Conservation (phyloP, 495 filamentous ascomycete species). For the Eremomyces bilateralis region DNA sequence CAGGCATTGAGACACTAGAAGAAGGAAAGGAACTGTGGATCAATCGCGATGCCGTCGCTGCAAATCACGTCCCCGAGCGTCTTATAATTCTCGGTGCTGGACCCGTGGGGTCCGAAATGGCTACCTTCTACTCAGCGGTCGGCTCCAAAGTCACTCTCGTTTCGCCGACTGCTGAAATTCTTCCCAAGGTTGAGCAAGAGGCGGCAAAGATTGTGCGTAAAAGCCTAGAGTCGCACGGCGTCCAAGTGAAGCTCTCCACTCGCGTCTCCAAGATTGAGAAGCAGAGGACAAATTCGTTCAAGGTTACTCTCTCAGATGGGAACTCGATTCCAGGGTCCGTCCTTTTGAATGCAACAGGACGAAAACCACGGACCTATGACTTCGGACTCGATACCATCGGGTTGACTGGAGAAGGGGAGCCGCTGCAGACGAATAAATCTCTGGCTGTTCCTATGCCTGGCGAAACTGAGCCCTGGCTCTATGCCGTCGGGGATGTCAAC, state of each 20-base stretch:
- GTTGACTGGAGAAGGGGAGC: slow-evolving; percentile 4
- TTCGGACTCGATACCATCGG: slow-evolving; percentile 10
- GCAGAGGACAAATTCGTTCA: slow-evolving; percentile 2
- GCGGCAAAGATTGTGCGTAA: slow-evolving; percentile 8
- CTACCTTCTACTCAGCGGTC: slow-evolving; percentile 9
- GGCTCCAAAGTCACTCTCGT: slow-evolving; percentile 11
- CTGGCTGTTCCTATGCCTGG: slow-evolving; percentile 5
- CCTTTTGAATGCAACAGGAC: slow-evolving; percentile 9
- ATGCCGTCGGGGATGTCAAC: slow-evolving; percentile 11
- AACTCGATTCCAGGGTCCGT: slow-evolving; percentile 5
- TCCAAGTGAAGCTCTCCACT: background rate
- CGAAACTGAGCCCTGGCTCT: slow-evolving; percentile 6
- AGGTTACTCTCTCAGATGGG: slow-evolving; percentile 5
- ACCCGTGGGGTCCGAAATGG: slow-evolving; percentile 11
- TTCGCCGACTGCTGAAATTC: slow-evolving; percentile 6
- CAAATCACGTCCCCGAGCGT: slow-evolving; percentile 8
- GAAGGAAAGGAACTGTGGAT: slow-evolving; percentile 8
- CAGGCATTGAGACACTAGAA: slow-evolving; percentile 4
- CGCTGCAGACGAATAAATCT: slow-evolving; percentile 6
- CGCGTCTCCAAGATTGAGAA: slow-evolving; percentile 1
- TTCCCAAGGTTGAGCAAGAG: slow-evolving; percentile 10
- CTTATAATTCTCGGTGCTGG: slow-evolving; percentile 10
- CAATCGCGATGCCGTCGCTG: slow-evolving; percentile 6
- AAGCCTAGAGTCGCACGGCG: slow-evolving; percentile 2
- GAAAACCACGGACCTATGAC: slow-evolving; percentile 6